Percentiles rank a stretch among this genome's conserved stretches.
phyloP scores from a whole-genome alignment of 345 rosid species.

The Crucihimalaya himalaica region DNA sequence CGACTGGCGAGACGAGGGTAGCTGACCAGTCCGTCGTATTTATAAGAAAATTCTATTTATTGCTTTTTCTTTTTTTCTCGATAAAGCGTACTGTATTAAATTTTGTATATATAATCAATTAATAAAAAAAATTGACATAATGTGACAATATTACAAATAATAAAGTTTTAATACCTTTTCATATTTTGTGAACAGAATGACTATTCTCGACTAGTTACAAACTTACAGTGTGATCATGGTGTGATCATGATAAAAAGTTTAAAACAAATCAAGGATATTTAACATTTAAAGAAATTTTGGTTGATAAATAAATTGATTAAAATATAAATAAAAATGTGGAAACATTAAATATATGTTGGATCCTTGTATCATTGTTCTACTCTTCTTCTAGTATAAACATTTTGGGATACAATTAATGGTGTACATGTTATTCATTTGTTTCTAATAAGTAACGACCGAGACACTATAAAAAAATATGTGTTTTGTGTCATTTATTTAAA shows the following conservation, averaged over 20 bases:
- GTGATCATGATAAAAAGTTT: too few species aligned
- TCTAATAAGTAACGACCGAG: background rate
- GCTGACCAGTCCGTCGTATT: constrained; percentile 14
- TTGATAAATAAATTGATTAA: background rate
- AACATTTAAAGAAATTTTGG: background rate
- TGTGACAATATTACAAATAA: background rate
- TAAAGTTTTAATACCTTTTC: background rate
- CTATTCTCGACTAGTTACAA: too few species aligned
- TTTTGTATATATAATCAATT: background rate
- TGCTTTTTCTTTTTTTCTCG: background rate
- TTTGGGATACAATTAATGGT: constrained; percentile 2
- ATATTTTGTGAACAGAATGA: background rate
- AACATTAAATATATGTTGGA: background rate
- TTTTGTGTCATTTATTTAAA: too few species aligned
- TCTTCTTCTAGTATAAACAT: background rate
- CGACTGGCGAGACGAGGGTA: too few species aligned
- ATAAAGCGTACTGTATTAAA: background rate
- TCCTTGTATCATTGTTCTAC: background rate
- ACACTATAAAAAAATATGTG: too few species aligned
- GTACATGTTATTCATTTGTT: background rate
- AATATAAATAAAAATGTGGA: background rate
- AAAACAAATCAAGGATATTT: background rate
- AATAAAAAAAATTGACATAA: background rate
- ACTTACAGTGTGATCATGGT: too few species aligned
- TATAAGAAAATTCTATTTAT: background rate